Percentiles rank a stretch among this genome's conserved stretches.
Evolutionary conservation across 2,329 filamentous ascomycete genomes (phyloP).

Genomic region (Dactylellina sp.): DNA sequence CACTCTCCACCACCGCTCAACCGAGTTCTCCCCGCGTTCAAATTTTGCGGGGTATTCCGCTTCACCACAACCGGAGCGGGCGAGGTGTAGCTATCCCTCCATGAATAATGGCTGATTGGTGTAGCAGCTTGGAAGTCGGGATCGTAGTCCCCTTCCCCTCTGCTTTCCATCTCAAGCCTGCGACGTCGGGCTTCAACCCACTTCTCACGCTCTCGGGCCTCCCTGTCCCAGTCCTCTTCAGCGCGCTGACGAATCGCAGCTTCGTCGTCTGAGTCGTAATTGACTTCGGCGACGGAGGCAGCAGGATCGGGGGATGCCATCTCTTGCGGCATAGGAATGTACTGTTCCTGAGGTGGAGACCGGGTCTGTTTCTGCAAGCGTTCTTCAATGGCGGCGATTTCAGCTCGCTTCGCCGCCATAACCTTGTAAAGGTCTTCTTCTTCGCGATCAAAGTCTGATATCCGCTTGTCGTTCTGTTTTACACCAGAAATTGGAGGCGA

Average conservation of each 20-base stretch:
- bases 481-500: constrained; percentile 34
- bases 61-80: constrained; percentile 49
- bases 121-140: constrained; percentile 49
- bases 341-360: constrained; percentile 14
- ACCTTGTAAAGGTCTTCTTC: constrained; percentile 54
- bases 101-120: constrained; percentile 52
- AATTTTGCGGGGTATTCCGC: constrained; percentile 41
- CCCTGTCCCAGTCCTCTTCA: constrained; percentile 54
- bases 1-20: constrained; percentile 55
- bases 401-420: constrained; percentile 53
- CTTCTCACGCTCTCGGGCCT: constrained; percentile 51
- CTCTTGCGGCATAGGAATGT: constrained; percentile 27
- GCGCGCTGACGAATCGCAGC: constrained; percentile 41
- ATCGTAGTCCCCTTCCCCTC: constrained; percentile 49
- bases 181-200: constrained; percentile 51
- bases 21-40: constrained; percentile 42
- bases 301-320: constrained; percentile 35
- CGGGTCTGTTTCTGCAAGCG: constrained; percentile 39
- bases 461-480: constrained; percentile 39
- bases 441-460: constrained; percentile 54
- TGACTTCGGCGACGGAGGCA: constrained; percentile 5
- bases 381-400: constrained; percentile 51
- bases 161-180: constrained; percentile 40
- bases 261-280: constrained; percentile 47
- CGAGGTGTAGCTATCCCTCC: constrained; percentile 49